A percentile compares a stretch with the other conserved stretches of the same genome.
Conservation (phyloP, 2,329 filamentous ascomycete genomes). For the Cladophialophora carrionii region DNA sequence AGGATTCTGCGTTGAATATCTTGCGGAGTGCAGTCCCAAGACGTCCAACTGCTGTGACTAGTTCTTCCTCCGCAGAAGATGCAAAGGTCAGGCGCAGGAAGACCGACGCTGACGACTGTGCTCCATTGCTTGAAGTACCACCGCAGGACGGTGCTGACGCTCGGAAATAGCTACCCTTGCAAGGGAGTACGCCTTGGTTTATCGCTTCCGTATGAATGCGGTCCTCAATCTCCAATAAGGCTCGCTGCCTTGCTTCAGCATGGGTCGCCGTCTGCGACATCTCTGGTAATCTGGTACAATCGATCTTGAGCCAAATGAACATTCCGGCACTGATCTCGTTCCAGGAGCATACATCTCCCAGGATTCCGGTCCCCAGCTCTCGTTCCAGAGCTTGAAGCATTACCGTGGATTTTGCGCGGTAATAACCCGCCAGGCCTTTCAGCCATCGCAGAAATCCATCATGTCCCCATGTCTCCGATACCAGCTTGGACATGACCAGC, state of each 20-base stretch:
- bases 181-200: not conserved
- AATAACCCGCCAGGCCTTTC: slow-evolving; percentile 6
- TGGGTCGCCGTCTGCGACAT: not conserved
- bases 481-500: slow-evolving; percentile 32
- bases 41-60: not conserved
- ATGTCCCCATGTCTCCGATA: slow-evolving; percentile 13
- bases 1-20: not conserved
- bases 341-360: not conserved
- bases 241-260: not conserved
- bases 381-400: not conserved
- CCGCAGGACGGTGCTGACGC: no score
- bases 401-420: not conserved
- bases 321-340: not conserved
- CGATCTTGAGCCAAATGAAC: not conserved
- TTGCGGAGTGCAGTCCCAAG: not conserved
- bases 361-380: not conserved
- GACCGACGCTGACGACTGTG: not conserved
- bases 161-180: not conserved
- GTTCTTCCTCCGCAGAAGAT: not conserved
- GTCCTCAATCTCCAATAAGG: not conserved
- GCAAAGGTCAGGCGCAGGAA: not conserved
- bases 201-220: not conserved
- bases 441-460: slow-evolving; percentile 11
- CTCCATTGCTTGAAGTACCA: not conserved
- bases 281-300: not conserved